Evolutionary conservation across 1,284 basidiomycete species (phyloP).

Genomic region (Paramarasmius palmivorus): DNA sequence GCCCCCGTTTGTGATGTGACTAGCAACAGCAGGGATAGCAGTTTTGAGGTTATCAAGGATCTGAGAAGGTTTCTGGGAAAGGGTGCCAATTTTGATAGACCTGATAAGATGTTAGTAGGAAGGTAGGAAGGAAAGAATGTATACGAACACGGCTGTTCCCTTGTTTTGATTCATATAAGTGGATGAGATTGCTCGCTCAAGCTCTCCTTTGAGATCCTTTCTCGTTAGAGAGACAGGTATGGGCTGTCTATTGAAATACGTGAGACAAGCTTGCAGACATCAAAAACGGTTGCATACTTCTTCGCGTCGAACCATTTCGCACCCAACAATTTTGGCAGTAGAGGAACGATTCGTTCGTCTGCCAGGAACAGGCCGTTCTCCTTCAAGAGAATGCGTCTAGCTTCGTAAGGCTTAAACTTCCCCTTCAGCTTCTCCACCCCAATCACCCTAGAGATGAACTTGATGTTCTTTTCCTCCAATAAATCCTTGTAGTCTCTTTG

Average conservation of each 20-base stretch:
- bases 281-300: slow-evolving; percentile 61
- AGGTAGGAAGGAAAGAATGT: background rate
- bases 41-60: slow-evolving; percentile 79
- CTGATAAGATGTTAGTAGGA: slow-evolving; percentile 36
- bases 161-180: slow-evolving; percentile 94
- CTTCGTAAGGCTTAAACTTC: slow-evolving; percentile 93
- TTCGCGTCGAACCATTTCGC: slow-evolving; percentile 93
- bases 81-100: slow-evolving; percentile 82
- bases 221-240: slow-evolving; percentile 87
- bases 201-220: slow-evolving; percentile 87
- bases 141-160: slow-evolving; percentile 85
- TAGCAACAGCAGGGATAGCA: slow-evolving; percentile 78
- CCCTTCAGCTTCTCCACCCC: slow-evolving; percentile 88
- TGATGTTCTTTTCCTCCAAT: slow-evolving; percentile 75
- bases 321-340: slow-evolving; percentile 87
- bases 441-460: slow-evolving; percentile 86
- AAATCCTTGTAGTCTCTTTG: slow-evolving; percentile 96
- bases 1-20: slow-evolving; percentile 53
- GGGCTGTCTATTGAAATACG: slow-evolving; percentile 68
- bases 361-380: slow-evolving; percentile 93
- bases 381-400: slow-evolving; percentile 80
- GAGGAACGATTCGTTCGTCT: slow-evolving; percentile 87
- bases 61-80: slow-evolving; percentile 74
- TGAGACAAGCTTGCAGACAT: background rate
- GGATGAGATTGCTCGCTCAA: slow-evolving; percentile 88